These are phyloP conservation scores for Phalaenopsis equestris DNA, from an alignment of 106 monocot species.

Conservation along the genomic window DNA sequence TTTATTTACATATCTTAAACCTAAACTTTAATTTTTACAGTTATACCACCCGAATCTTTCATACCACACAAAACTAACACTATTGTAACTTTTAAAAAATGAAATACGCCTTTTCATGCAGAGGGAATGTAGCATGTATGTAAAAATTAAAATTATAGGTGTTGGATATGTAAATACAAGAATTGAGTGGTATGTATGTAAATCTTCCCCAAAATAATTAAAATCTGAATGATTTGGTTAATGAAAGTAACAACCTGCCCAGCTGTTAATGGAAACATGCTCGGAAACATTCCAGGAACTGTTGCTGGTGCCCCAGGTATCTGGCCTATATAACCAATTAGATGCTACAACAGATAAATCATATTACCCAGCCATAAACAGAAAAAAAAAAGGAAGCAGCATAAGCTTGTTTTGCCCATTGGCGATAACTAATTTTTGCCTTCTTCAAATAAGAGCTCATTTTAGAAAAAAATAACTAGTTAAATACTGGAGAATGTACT, in stretches of 20 bases:
- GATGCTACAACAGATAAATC: slow-evolving; percentile 23
- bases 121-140: too few species aligned
- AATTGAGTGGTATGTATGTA: too few species aligned
- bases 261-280: slow-evolving; percentile 42
- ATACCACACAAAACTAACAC: too few species aligned
- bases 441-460: slow-evolving; percentile 12
- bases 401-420: slow-evolving; percentile 26
- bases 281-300: slow-evolving; percentile 82
- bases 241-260: slow-evolving; percentile 45
- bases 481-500: slow-evolving; percentile 35
- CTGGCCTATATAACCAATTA: slow-evolving; percentile 62
- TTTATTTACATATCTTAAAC: too few species aligned
- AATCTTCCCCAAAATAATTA: neutral
- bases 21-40: too few species aligned
- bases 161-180: too few species aligned
- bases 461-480: slow-evolving; percentile 20
- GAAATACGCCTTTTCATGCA: too few species aligned
- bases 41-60: too few species aligned
- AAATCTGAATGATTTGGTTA: neutral
- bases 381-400: slow-evolving; percentile 16
- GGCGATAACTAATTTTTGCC: slow-evolving; percentile 8
- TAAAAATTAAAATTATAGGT: too few species aligned
- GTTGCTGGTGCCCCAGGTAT: slow-evolving; percentile 48
- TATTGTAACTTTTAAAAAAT: too few species aligned
- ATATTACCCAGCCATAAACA: slow-evolving; percentile 15